Evolutionary conservation across 2,329 filamentous ascomycete species (phyloP).

Genomic region (Alternaria metachromatica): DNA sequence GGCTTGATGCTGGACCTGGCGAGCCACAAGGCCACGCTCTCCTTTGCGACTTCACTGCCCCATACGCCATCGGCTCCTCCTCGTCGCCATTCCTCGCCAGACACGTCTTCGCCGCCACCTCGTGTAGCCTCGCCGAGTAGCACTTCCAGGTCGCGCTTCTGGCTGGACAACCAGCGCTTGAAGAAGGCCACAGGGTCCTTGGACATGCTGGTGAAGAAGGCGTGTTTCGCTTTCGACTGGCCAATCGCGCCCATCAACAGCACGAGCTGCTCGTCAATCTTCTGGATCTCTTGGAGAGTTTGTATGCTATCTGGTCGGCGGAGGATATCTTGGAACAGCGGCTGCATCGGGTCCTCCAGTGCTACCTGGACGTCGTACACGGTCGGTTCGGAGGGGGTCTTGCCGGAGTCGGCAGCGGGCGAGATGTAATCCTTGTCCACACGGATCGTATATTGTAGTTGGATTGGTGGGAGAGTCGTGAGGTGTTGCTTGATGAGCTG

Average conservation of each 20-base stretch:
- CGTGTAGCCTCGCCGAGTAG: conserved; percentile 81
- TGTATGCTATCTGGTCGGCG: conserved; percentile 57
- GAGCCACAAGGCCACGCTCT: conserved; percentile 68
- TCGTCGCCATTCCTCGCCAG: conserved; percentile 73
- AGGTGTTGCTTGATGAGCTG: conserved; percentile 82
- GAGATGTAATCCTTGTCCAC: conserved; percentile 69
- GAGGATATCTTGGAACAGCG: conserved; percentile 62
- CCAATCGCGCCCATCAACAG: conserved; percentile 81
- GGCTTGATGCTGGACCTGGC: conserved; percentile 49
- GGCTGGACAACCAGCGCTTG: conserved; percentile 85
- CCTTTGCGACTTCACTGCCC: conserved; percentile 66
- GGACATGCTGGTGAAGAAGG: conserved; percentile 80
- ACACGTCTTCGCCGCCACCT: conserved; percentile 57
- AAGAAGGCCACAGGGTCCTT: conserved; percentile 86
- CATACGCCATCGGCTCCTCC: conserved; percentile 68
- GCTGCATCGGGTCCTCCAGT: conserved; percentile 82
- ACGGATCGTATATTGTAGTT: conserved; percentile 89
- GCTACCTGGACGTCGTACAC: conserved; percentile 89
- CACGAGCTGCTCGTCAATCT: conserved; percentile 84
- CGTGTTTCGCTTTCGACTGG: conserved; percentile 87
- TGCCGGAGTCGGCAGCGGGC: conserved; percentile 71
- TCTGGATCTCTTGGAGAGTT: conserved; percentile 76
- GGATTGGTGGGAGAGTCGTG: conserved; percentile 78
- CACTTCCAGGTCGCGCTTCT: conserved; percentile 88
- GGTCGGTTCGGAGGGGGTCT: conserved; percentile 72